Evolutionary conservation across 805 yeast species (phyloP).

Genomic region (Blastobotrys muscicola): DNA sequence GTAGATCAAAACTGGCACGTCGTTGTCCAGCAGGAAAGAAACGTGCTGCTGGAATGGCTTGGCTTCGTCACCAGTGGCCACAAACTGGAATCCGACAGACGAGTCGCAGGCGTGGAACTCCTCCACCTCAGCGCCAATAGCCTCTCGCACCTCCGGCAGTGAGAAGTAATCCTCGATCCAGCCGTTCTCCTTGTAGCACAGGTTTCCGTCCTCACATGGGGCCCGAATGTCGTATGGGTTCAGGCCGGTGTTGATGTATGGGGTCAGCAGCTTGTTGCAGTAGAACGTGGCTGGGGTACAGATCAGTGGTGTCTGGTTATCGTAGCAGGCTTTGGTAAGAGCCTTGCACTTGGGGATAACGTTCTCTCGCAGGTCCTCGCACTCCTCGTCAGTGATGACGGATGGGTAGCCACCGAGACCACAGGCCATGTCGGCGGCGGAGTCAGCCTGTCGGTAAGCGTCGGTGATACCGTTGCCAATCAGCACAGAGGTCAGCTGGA

Average conservation of each 20-base stretch:
- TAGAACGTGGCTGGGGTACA: slow-evolving; percentile 87
- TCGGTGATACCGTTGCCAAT: slow-evolving; percentile 92
- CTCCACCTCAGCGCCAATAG: slow-evolving; percentile 81
- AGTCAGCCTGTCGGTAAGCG: slow-evolving; percentile 66
- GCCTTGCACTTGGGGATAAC: slow-evolving; percentile 60
- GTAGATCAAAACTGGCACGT: slow-evolving; percentile 64
- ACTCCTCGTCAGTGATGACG: slow-evolving; percentile 65
- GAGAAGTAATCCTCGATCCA: slow-evolving; percentile 71
- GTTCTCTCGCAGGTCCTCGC: slow-evolving; percentile 53
- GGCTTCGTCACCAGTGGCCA: slow-evolving; percentile 74
- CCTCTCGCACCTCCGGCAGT: slow-evolving; percentile 57
- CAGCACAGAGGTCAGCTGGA: slow-evolving; percentile 64
- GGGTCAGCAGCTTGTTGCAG: slow-evolving; percentile 74
- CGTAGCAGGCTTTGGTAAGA: slow-evolving; percentile 66
- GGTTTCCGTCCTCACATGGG: slow-evolving; percentile 36
- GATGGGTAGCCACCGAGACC: slow-evolving; percentile 82
- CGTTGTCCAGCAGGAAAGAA: slow-evolving; percentile 50
- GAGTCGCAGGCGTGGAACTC: slow-evolving; percentile 65
- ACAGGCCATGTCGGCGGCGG: slow-evolving; percentile 90
- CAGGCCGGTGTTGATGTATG: slow-evolving; percentile 69
- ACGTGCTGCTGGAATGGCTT: slow-evolving; percentile 72
- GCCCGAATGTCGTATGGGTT: slow-evolving; percentile 82
- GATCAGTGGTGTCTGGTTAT: slow-evolving; percentile 57
- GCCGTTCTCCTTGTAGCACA: slow-evolving; percentile 68
- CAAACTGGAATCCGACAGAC: slow-evolving; percentile 41